Evolutionary conservation across 352 stramenopile species (phyloP), one percentile per base, ranked within the genome.

Genomic region (Pythium sp.): DNA sequence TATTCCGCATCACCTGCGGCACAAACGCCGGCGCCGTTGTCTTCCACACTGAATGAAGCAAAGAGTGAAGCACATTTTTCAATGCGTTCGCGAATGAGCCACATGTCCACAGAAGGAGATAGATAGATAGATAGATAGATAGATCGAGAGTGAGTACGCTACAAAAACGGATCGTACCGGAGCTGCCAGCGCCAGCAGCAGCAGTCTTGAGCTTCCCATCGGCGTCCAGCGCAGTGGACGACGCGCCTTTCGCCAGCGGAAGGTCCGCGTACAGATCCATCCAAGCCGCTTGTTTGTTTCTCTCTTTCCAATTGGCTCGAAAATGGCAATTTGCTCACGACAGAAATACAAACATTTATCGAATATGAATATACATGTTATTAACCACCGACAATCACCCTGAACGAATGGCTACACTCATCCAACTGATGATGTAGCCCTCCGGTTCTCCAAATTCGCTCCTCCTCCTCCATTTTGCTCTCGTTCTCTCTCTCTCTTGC

Each of bases 251-350:
- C 34, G 82, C 85, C 57, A 89, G 76, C 75, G 84, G 81, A 56
- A 94, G 69, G 60, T 92, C 86, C 2, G 76, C 86, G 66, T 94
- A 94, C 67, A 94, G 64, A 83, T 93, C 86, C 86, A 93, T 93
- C 38, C 22, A 7, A 3, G 3, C 26, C 53, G 53, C 26, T 34
- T 14, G 2, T 24, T 41, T 58, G 9, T 34, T 14, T 15, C 9
- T 36, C 30, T n/a, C 2, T 58, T 58, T 5, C 38, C 38, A 5
- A n/a, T 34, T 5, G 14, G 3, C 15, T 58, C 5, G 53, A 58
- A 36, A 58, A 8, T 51, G 14, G n/a, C 30, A 1, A 32, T 20
- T 57, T 22, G 24, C 7, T 36, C 11, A 18, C 12, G 6, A 5
- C 51, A 20, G 11, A 18, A 30, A 57, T 57, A 28, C 5, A 30